Base-by-base conservation (phyloP, 805 yeast genomes). In the Hanseniaspora thailandica region DNA sequence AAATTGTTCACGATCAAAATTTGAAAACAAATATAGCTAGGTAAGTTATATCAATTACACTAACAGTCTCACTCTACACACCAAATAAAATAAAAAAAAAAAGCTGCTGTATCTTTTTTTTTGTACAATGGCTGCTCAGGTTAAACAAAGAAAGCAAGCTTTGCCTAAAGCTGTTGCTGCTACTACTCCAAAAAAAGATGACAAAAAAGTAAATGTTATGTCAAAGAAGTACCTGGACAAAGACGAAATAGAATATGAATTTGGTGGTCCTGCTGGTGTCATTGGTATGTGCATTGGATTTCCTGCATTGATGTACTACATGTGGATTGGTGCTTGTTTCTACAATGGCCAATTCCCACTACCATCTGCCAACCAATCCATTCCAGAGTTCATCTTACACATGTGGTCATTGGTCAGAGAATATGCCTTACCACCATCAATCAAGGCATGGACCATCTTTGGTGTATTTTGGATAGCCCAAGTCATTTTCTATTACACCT, bases 261-360 rank as follows among this genome's bases (percentile, higher is more conserved):
- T 90, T 63, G 98, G 98, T 49, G 97, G 97, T 0, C 83, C 94
- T 25, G 68, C 74, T 6, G 98, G 98, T 55, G 96, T 87, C 47
- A 55, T 82, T 20, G 90, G 89, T 6, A 90, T 93, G 97, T 78
- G 90, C 81, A 64, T 78, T 44, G 95, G 95, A 3, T 93, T 93
- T 71, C 98, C 98, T 7, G 63, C 82, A 45, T 73, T 93, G 63
- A 93, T 93, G 98, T 86, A 83, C 75, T 93, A 93, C 70, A 84
- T 93, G 93, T 90, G 96, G 94, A 81, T 90, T 52, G 76, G 87
- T 62, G 90, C 93, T 49, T 77, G 78, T 57, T 88, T 83, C 66
- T 86, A 87, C 68, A 71, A 71, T 57, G 96, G 96, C 1, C 63
- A 71, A 47, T 74, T 86, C 28, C 87, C 95, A 23, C 69, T 74